These are phyloP conservation scores for Pseudofabraea citricarpa DNA, from an alignment of 2,329 filamentous ascomycete species.

Conservation along the genomic window DNA sequence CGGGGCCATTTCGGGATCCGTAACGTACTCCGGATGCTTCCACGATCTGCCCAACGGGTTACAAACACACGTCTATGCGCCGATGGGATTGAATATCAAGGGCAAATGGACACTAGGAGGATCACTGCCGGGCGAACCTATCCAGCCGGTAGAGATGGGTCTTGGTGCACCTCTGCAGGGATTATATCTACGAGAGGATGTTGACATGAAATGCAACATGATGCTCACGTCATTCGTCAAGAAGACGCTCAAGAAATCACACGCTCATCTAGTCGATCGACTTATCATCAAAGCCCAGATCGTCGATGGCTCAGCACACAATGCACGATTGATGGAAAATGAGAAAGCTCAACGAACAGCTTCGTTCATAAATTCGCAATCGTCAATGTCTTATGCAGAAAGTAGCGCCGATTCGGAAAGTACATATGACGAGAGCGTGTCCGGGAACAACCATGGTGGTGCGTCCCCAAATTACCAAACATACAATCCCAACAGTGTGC, in stretches of 20 bases:
- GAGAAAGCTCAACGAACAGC: not conserved
- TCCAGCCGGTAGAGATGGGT: conserved; percentile 60
- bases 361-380: not conserved
- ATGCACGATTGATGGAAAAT: not conserved
- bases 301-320: not conserved
- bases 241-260: conserved; percentile 74
- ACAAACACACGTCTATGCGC: conserved; percentile 80
- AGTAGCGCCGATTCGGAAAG: not conserved
- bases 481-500: not conserved
- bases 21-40: conserved; percentile 78
- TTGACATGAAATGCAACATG: conserved; percentile 76
- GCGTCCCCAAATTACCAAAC: not conserved
- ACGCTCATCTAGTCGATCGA: conserved; percentile 64
- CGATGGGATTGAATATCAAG: conserved; percentile 73
- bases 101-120: conserved; percentile 75
- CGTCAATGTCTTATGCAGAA: not conserved
- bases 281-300: conserved; percentile 47
- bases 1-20: conserved; percentile 54
- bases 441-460: not conserved
- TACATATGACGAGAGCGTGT: not conserved
- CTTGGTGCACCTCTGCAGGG: conserved; percentile 61
- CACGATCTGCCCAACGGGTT: conserved; percentile 68
- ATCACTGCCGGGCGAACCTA: conserved; percentile 63
- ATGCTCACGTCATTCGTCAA: conserved; percentile 74
- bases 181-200: conserved; percentile 79